Base-by-base conservation (phyloP, 1,284 basidiomycete genomes). In the Ustilago vetiveriae region DNA sequence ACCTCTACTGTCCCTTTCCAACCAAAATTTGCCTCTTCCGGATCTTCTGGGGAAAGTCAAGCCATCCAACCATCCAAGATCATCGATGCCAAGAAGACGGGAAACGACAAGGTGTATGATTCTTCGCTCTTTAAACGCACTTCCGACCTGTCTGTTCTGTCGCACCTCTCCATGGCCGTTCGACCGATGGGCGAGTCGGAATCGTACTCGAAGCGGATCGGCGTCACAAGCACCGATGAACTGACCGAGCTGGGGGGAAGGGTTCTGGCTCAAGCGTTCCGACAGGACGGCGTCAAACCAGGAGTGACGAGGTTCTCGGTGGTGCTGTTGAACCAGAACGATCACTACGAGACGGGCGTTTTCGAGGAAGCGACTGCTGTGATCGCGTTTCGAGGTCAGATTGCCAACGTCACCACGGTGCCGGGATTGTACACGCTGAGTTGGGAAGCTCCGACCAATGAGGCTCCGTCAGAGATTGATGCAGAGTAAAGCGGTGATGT, bases 311-410 rank as follows among this genome's bases (percentile, higher is more conserved):
- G 73, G 2, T 75, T 65, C 38, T 70, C 70, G 19, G 9, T 75
- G 17, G 33, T 71, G 5, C n/a, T 75, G 30, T 29, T 74, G 17
- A 70, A 74, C 46, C 72, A 71, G 60, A 66, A 75, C 55, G 73
- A 75, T 38, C 70, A 75, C 24, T 71, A 70, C 42, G 66, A 65
- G 42, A 58, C 70, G 3, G 70, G 49, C 4, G 27, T 46, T 1
- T 73, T 29, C 4, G 57, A 65, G 46, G 23, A 23, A 4, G 44
- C 24, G 0, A 73, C 70, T 1, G 53, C 56, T 4, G 53, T 50
- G 23, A 66, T 73, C 21, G 35, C 45, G 17, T 73, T 73, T 46
- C 36, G 70, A 3, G 66, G 62, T 5, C 11, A 39, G 56, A 37
- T 59, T 23, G 70, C 62, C 9, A 63, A 67, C 10, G 54, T 71